A percentile compares a stretch with the other conserved stretches of the same genome.
These are phyloP conservation scores for Mesembryanthemum crystallinum DNA, from an alignment of 148 eudicot species.

Conservation along the genomic window DNA sequence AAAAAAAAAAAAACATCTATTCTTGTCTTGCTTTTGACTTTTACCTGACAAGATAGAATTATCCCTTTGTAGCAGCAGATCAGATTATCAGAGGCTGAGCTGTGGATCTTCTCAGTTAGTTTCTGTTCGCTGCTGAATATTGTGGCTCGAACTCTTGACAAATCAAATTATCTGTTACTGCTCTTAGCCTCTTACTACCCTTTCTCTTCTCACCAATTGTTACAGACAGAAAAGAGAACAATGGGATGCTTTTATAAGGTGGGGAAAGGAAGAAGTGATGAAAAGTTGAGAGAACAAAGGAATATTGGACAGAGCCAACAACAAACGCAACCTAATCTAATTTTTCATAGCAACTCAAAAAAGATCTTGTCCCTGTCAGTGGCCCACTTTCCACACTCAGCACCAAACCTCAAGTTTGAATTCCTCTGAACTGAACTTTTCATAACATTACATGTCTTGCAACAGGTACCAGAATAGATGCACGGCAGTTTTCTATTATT, in stretches of 20 bases:
- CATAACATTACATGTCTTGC: conserved; percentile 50
- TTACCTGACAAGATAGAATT: conserved; percentile 31
- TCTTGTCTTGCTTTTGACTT: conserved; percentile 22
- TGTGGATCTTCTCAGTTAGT: conserved; percentile 12
- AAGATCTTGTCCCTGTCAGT: conserved; percentile 42
- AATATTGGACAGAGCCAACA: conserved; percentile 60
- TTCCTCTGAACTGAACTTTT: conserved; percentile 43
- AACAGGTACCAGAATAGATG: conserved; percentile 61
- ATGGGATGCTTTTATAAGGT: conserved; percentile 52
- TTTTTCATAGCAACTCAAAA: conserved; percentile 41
- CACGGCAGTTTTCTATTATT: conserved; percentile 37
- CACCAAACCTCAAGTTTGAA: conserved; percentile 31
- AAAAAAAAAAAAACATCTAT: no score
- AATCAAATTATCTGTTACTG: conserved; percentile 25
- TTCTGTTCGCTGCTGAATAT: conserved; percentile 15
- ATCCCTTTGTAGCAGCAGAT: conserved; percentile 14
- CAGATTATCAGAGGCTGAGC: conserved; percentile 19
- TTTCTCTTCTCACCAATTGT: conserved; percentile 27
- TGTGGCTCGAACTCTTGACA: conserved; percentile 14
- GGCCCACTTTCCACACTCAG: conserved; percentile 33
- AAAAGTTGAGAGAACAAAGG: conserved; percentile 51
- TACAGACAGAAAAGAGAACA: conserved; percentile 31
- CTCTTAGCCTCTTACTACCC: conserved; percentile 29
- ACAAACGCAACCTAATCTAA: conserved; percentile 41
- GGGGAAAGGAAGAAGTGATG: conserved; percentile 19